Conservation (phyloP, 225 moss, liverwort and hornwort genomes). For the Pseudisothecium myosuroides region DNA sequence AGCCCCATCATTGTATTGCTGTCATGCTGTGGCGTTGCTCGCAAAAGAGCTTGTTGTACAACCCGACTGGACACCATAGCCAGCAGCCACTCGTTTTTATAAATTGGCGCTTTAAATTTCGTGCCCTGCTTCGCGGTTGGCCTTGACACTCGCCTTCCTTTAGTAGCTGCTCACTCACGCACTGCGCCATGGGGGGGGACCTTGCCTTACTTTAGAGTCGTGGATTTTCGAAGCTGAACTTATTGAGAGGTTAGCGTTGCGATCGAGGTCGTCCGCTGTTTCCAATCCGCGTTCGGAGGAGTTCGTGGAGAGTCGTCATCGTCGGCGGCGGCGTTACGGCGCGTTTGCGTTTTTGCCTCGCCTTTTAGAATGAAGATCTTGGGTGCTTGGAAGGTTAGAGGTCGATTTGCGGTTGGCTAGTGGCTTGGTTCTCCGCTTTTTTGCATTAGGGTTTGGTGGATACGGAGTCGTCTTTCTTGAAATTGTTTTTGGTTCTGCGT, state of each 20-base stretch:
- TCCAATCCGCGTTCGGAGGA: not conserved
- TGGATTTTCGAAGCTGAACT: not conserved
- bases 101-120: not conserved
- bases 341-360: not conserved
- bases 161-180: not conserved
- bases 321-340: not conserved
- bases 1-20: not conserved
- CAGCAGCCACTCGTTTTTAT: not conserved
- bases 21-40: not conserved
- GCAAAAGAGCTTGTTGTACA: not conserved
- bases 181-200: not conserved
- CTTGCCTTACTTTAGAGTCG: not conserved
- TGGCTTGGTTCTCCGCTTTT: not conserved
- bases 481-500: not conserved
- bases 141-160: not conserved
- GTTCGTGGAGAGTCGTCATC: not conserved
- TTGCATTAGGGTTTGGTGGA: not conserved
- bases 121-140: not conserved
- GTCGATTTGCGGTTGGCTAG: not conserved
- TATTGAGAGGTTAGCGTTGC: not conserved
- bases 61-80: not conserved
- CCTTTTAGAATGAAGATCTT: not conserved
- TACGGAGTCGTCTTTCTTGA: not conserved
- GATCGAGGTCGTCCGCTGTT: not conserved
- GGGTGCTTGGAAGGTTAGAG: not conserved